A percentile compares a stretch with the other conserved stretches of the same genome.
phyloP scores from a whole-genome alignment of 495 filamentous ascomycete genomes.

The Venustampulla echinocandica region DNA sequence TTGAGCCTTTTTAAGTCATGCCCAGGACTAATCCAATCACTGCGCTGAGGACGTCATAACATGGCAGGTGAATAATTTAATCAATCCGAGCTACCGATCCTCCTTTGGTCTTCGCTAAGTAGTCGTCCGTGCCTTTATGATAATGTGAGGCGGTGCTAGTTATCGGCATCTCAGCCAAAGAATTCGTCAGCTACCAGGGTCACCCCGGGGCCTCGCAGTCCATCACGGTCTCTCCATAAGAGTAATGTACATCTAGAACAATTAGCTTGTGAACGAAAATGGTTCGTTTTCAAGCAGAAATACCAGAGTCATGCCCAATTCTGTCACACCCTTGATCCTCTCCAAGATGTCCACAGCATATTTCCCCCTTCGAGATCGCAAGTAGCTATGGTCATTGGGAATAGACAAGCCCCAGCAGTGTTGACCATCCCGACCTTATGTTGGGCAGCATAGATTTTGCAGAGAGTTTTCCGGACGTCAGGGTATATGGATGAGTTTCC shows the following conservation, averaged over 20 bases:
- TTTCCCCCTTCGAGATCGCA: conserved; percentile 54
- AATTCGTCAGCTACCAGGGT: conserved; percentile 56
- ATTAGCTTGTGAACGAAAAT: conserved; percentile 26
- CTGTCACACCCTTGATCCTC: conserved; percentile 61
- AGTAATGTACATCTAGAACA: conserved; percentile 45
- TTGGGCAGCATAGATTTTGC: conserved; percentile 52
- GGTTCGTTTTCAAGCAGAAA: background rate
- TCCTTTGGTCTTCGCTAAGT: no score
- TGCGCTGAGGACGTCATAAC: background rate
- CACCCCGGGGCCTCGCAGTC: conserved; percentile 53
- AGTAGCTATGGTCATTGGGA: conserved; percentile 79
- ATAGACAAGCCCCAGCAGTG: conserved; percentile 68
- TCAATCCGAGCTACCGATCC: no score
- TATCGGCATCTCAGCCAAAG: conserved; percentile 39
- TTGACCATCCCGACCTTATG: conserved; percentile 55
- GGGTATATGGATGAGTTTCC: conserved; percentile 44
- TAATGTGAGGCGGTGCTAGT: background rate
- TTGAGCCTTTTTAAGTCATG: conserved; percentile 30
- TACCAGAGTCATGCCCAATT: conserved; percentile 59
- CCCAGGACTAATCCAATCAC: conserved; percentile 20
- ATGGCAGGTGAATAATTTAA: no score
- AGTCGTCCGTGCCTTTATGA: background rate
- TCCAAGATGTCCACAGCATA: conserved; percentile 53
- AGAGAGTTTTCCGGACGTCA: conserved; percentile 55
- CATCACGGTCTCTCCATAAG: conserved; percentile 64